Percentiles rank a stretch among this genome's conserved stretches.
phyloP scores from a whole-genome alignment of 345 rosid species.

The Populus deltoides region DNA sequence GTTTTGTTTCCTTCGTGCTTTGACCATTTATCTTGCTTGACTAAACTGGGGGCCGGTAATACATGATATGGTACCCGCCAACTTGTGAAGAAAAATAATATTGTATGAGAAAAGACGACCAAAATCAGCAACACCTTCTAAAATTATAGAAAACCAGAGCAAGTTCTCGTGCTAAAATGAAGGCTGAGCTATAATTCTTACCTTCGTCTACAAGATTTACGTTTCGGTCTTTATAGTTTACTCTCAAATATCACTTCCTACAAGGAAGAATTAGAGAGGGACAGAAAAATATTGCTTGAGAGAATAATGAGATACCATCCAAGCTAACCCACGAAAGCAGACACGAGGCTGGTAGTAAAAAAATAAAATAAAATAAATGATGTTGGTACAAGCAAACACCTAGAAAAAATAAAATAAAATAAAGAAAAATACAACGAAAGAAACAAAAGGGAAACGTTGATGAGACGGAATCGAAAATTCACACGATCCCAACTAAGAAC shows the following conservation, averaged over 20 bases:
- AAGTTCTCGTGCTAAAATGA: background rate
- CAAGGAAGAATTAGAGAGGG: no score
- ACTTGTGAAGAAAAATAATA: no score
- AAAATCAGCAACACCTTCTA: background rate
- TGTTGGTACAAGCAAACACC: background rate
- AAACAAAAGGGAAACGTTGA: constrained; percentile 13
- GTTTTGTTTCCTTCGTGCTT: constrained; percentile 6
- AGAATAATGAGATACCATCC: no score
- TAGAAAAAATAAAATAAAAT: background rate
- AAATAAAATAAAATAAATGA: no score
- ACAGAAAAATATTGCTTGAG: no score
- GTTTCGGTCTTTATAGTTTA: no score
- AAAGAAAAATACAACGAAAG: background rate
- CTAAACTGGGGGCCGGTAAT: background rate
- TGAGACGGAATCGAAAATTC: constrained; percentile 25
- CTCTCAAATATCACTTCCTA: no score
- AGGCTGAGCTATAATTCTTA: background rate
- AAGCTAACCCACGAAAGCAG: no score
- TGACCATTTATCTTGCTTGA: background rate
- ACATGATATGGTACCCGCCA: background rate
- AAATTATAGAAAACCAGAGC: background rate
- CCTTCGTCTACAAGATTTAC: no score
- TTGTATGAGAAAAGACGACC: background rate
- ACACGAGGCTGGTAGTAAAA: background rate
- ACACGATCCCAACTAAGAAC: constrained; percentile 28